A percentile compares a stretch with the other conserved stretches of the same genome.
Conservation (phyloP, 129 eudicot genomes). For the Tanacetum coccineum region DNA sequence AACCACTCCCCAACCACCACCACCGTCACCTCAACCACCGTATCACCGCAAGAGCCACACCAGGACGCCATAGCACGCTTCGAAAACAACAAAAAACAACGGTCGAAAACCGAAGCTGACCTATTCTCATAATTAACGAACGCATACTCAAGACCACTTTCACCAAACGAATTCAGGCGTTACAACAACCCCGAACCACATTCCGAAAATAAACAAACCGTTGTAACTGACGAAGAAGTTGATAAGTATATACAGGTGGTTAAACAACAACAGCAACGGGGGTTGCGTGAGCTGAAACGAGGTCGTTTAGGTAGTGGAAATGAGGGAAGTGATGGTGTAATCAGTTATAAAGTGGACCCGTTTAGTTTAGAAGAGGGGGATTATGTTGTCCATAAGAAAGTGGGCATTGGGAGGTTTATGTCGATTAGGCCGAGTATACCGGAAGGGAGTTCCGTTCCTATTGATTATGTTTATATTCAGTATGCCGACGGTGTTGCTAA, state of each 20-base stretch:
- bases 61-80: conserved; percentile 25
- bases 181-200: conserved; percentile 15
- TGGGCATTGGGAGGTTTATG: conserved; percentile 80
- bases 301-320: conserved; percentile 25
- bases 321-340: conserved; percentile 19
- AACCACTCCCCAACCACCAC: conserved; percentile 16
- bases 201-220: conserved; percentile 26
- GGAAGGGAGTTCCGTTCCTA: conserved; percentile 39
- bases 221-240: conserved; percentile 68
- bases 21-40: conserved; percentile 15
- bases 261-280: conserved; percentile 83
- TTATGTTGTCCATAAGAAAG: conserved; percentile 93
- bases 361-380: conserved; percentile 75
- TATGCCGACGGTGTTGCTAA: conserved; percentile 96
- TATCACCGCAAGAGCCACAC: conserved; percentile 27
- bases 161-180: conserved; percentile 53
- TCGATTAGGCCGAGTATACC: conserved; percentile 69
- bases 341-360: conserved; percentile 84
- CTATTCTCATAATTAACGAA: conserved; percentile 57
- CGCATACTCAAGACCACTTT: too few species aligned
- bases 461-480: conserved; percentile 88
- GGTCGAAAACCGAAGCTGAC: conserved; percentile 36
- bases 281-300: conserved; percentile 63
- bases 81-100: neutral
- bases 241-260: conserved; percentile 78